Conservation (phyloP, 2,329 filamentous ascomycete genomes). For the Curvularia verruculosa region DNA sequence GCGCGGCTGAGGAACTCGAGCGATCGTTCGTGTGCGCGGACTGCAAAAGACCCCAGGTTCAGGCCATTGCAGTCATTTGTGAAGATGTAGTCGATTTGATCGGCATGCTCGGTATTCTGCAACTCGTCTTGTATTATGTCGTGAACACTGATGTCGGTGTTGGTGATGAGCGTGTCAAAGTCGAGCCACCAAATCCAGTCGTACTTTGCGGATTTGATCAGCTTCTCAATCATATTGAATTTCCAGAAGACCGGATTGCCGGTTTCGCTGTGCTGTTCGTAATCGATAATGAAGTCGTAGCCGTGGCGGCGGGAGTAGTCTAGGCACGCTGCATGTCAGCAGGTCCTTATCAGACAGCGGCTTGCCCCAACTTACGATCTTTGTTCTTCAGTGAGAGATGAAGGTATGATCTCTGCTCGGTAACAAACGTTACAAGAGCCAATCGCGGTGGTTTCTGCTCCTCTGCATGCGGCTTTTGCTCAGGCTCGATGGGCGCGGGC, state of each 20-base stretch:
- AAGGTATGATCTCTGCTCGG: constrained; percentile 46
- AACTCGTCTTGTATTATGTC: constrained; percentile 47
- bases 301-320: constrained; percentile 50
- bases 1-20: constrained; percentile 44
- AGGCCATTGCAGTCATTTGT: constrained; percentile 51
- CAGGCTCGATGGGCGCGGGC: constrained; percentile 2
- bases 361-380: constrained; percentile 35
- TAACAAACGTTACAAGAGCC: constrained; percentile 47
- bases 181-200: constrained; percentile 55
- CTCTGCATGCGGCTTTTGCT: constrained; percentile 4
- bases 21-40: constrained; percentile 45
- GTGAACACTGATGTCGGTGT: constrained; percentile 44
- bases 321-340: constrained; percentile 20
- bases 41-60: constrained; percentile 50
- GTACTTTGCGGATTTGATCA: constrained; percentile 42
- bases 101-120: constrained; percentile 34
- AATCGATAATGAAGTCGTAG: constrained; percentile 51
- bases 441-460: constrained; percentile 33
- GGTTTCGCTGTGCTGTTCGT: constrained; percentile 42
- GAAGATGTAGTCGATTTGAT: constrained; percentile 47
- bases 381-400: constrained; percentile 48
- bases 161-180: constrained; percentile 52
- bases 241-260: constrained; percentile 46
- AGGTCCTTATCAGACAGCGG: no score
- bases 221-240: constrained; percentile 47